Base-by-base conservation (phyloP, 208 protist species). In the Trypanosoma grayi region DNA sequence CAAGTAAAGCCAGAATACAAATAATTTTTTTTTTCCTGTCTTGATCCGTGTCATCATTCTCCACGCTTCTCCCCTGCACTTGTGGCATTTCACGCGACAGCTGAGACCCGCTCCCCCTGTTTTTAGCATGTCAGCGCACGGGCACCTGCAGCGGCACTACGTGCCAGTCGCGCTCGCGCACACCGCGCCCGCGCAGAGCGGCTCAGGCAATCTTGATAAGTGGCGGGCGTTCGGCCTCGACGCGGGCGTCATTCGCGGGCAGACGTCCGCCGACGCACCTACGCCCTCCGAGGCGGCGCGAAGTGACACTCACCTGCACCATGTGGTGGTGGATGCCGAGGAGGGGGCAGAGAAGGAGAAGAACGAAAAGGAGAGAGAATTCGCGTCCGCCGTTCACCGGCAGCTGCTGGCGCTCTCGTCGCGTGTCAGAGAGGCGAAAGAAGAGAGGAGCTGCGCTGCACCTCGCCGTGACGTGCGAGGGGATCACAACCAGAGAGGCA, bases 221-320 rank as follows among this genome's bases (percentile, higher is more conserved):
- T 77, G 72, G 72, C 59, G 60, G 50, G 66, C 53, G 24, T 77
- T 77, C 65, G 72, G 72, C 25, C 50, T 73, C 31, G 54, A 67
- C 22, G 43, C 27, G 5, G 50, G 55, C 20, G n/a, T 46, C 22
- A 25, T 27, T 48, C 14, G 1, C 43, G 40, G 22, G 25, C 18
- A 11, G 8, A 11, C 27, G 16, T 34, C 25, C 10, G 18, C 53
- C 34, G 25, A 36, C 25, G 39, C 24, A 16, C 31, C 52, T 24
- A 34, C 16, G 13, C 25, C n/a, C n/a, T n/a, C n/a, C n/a, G n/a
- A 56, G 50, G 40, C 30, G 30, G n/a, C 50, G 9, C n/a, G 28
- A 36, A n/a, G 34, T 34, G 18, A 10, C 40, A 20, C 31, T 18
- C 50, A 56, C 11, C 50, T 24, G n/a, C 48, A 4, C 11, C 34